phyloP scores from a whole-genome alignment of 2,329 filamentous ascomycete species.

The Penicillium olsonii region DNA sequence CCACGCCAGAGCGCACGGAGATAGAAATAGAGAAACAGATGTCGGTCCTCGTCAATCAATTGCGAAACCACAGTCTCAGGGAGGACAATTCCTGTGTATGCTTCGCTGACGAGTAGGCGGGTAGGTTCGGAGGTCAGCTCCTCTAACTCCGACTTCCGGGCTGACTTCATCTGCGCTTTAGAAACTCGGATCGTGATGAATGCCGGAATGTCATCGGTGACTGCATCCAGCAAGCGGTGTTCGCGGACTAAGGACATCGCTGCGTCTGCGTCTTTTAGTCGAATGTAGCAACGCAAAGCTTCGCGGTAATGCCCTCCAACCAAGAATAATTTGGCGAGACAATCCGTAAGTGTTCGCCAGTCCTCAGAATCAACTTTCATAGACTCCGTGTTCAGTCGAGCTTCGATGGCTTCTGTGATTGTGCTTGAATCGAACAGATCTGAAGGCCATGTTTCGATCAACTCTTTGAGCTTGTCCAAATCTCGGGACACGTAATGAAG shows the following conservation, averaged over 20 bases:
- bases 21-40: constrained; percentile 88
- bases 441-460: constrained; percentile 80
- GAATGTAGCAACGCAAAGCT: constrained; percentile 85
- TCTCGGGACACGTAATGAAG: constrained; percentile 84
- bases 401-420: constrained; percentile 76
- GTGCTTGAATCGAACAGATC: constrained; percentile 79
- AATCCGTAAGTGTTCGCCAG: constrained; percentile 87
- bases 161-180: constrained; percentile 65
- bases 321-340: constrained; percentile 80
- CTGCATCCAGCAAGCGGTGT: constrained; percentile 83
- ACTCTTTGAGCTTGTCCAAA: constrained; percentile 70
- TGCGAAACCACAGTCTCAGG: constrained; percentile 77
- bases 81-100: constrained; percentile 80
- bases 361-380: constrained; percentile 77
- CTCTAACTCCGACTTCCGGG: constrained; percentile 71
- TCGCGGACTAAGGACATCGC: constrained; percentile 84
- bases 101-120: constrained; percentile 83
- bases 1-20: constrained; percentile 82
- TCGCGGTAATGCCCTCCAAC: constrained; percentile 79
- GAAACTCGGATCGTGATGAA: constrained; percentile 87
- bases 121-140: constrained; percentile 81
- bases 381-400: constrained; percentile 75
- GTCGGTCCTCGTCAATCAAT: constrained; percentile 65
- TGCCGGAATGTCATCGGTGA: constrained; percentile 84
- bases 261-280: constrained; percentile 85